Evolutionary conservation across 2,329 filamentous ascomycete species (phyloP), one percentile per base, ranked within the genome.

Genomic region (Macrophomina tecta): DNA sequence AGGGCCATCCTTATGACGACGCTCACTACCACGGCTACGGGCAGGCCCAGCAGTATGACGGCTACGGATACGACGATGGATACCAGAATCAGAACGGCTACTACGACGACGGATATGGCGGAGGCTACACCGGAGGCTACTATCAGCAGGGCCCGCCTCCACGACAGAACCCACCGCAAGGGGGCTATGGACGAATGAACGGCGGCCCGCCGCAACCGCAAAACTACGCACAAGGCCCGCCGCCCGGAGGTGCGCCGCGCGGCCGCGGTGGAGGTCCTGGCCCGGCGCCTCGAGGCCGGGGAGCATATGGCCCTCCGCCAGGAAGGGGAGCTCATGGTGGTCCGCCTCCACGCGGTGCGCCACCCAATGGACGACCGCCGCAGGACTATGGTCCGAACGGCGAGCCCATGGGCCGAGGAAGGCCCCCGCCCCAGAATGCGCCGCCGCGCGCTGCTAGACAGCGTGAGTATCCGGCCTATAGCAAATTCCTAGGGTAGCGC

Each of bases 31-130:
- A 66, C 56, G 56, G 56, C 55, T 55, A 66, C 32, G 65, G 51
- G 28, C 65, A 76, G 64, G 65, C 70, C 48, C 73, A 75, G 64
- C 73, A 75, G 64, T 74, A 77, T 67, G 73, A 76, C 62, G 73
- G 73, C 63, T 75, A 78, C 66, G 74, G 76, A 68, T 79, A 75
- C 72, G 72, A 76, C 48, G 72, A 77, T 38, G 75, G 74, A 64
- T 74, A 77, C 56, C 74, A 78, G 30, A 64, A 69, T 38, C 40
- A 67, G 32, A 67, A 66, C 55, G 45, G 55, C 34, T 61, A 75
- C 72, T 72, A 76, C 49, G 72, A 77, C 40, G 75, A 70, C 46
- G 46, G 67, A 30, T 65, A 67, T 18, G 48, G 30, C 40, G 46
- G 38, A 34, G 64, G 53, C 7, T 66, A 66, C 11, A 38, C 16